phyloP scores from a whole-genome alignment of 345 rosid genomes.

The Combretum micranthum region DNA sequence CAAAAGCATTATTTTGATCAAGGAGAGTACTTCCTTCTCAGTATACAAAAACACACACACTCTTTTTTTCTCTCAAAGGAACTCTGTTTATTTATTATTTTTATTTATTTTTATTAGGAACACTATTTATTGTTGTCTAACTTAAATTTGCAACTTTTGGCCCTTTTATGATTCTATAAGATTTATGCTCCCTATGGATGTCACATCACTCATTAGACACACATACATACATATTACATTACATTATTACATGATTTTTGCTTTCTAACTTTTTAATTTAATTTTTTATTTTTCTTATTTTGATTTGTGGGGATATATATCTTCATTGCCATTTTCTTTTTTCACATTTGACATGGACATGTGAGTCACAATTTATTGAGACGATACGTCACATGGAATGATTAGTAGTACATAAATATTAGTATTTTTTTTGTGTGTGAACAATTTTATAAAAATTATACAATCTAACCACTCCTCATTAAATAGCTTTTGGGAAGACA shows the following conservation, averaged over 20 bases:
- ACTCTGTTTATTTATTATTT: not conserved
- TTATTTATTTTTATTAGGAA: conserved; percentile 30
- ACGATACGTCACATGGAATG: no score
- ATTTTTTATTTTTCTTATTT: no score
- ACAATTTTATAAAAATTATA: no score
- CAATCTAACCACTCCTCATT: no score
- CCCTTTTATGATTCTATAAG: conserved; percentile 40
- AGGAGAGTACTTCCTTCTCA: not conserved
- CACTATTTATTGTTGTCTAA: conserved; percentile 24
- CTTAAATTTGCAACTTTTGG: conserved; percentile 24
- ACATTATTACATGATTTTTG: no score
- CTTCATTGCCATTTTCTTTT: conserved; percentile 25
- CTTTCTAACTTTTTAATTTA: no score
- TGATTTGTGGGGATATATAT: conserved; percentile 23
- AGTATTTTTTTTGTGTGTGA: no score
- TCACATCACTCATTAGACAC: not conserved
- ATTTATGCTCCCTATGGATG: conserved; percentile 57
- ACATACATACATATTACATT: no score
- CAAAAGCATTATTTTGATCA: no score
- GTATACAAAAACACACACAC: conserved; percentile 9
- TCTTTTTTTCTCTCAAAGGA: not conserved
- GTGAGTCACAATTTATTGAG: no score
- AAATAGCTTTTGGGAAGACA: no score
- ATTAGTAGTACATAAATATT: no score
- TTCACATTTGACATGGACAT: conserved; percentile 3